Evolutionary conservation across 192 early-diverging fungal genomes (phyloP).

Genomic region (Coemansia sp.): DNA sequence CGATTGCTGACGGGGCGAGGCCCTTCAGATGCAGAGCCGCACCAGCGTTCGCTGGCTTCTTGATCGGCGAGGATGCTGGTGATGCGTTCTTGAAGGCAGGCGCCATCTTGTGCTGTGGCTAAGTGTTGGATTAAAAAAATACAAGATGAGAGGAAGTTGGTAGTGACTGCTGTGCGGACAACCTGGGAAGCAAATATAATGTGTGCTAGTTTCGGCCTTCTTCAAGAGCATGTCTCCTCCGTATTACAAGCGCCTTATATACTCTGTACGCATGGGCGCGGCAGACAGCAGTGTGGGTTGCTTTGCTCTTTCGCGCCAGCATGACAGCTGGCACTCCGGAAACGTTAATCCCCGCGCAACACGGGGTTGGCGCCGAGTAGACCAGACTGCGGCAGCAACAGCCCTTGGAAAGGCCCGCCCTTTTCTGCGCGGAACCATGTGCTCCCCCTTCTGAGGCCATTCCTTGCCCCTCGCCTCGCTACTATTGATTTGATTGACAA

Average conservation of each 20-base stretch:
- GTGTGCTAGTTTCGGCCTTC: not conserved
- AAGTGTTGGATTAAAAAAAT: not conserved
- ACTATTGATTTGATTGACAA: not conserved
- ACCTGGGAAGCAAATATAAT: not conserved
- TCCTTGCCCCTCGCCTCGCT: not conserved
- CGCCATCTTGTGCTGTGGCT: slow-evolving; percentile 1
- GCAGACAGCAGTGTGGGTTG: not conserved
- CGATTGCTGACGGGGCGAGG: slow-evolving; percentile 71
- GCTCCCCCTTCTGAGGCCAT: not conserved
- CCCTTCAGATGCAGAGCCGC: slow-evolving; percentile 64
- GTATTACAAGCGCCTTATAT: not conserved
- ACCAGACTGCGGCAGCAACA: not conserved
- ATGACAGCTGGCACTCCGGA: not conserved
- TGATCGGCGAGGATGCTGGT: slow-evolving; percentile 7
- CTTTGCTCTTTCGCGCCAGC: not conserved
- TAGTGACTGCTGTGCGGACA: not conserved
- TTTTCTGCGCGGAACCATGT: slow-evolving; percentile 4
- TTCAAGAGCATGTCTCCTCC: not conserved
- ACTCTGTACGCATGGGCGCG: not conserved
- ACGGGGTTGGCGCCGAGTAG: not conserved
- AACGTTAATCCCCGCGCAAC: slow-evolving; percentile 11
- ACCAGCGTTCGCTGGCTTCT: slow-evolving; percentile 26
- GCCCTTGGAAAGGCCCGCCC: not conserved
- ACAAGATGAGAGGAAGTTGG: not conserved
- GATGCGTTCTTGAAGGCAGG: slow-evolving; percentile 1